Evolutionary conservation across 2,329 filamentous ascomycete species (phyloP).

Genomic region (Neodidymelliopsis sp.): DNA sequence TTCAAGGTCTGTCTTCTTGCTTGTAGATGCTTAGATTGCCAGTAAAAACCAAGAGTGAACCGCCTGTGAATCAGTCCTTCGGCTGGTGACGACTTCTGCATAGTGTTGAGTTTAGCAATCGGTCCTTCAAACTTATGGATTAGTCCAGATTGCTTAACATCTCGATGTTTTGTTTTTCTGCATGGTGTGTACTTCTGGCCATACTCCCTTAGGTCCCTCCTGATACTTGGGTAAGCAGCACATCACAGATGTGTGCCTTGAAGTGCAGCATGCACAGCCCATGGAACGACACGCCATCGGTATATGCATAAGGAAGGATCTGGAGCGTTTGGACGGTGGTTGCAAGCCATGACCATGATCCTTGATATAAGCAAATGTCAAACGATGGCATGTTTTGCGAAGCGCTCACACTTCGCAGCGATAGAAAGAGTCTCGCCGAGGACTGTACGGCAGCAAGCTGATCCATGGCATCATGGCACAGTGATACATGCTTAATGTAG

Average conservation of each 20-base stretch:
- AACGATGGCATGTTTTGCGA: conserved; percentile 21
- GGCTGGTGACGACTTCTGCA: too few species aligned
- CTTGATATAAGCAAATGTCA: conserved; percentile 10
- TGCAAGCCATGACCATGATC: conserved; percentile 13
- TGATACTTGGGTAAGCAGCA: not conserved
- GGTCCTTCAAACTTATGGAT: not conserved
- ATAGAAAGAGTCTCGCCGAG: conserved; percentile 7
- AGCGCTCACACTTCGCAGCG: conserved; percentile 9
- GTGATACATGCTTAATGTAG: conserved; percentile 4
- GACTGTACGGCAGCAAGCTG: not conserved
- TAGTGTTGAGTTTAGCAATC: conserved; percentile 6
- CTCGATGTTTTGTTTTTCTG: not conserved
- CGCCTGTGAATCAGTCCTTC: too few species aligned
- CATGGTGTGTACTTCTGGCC: not conserved
- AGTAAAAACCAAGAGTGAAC: too few species aligned
- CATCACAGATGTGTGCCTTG: not conserved
- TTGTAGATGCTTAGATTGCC: too few species aligned
- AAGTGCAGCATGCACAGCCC: not conserved
- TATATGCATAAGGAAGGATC: conserved; percentile 6
- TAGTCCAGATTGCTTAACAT: not conserved
- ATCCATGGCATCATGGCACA: not conserved
- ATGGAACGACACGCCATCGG: not conserved
- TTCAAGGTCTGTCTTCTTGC: too few species aligned
- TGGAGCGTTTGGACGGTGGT: conserved; percentile 1
- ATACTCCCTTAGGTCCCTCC: not conserved